Conservation (phyloP, 495 filamentous ascomycete species). For the Penicillium canariense region DNA sequence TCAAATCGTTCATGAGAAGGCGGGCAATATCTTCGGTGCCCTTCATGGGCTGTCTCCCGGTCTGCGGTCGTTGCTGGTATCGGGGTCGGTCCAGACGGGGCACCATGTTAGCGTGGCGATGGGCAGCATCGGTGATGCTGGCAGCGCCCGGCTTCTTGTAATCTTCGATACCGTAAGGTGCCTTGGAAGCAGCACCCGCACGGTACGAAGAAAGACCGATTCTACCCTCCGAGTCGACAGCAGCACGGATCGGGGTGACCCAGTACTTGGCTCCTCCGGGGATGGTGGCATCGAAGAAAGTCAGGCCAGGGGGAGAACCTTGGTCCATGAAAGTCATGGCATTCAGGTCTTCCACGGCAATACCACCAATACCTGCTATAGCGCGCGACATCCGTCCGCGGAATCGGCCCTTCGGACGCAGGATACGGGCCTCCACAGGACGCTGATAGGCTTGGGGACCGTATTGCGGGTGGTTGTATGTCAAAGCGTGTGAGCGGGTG, state of each 20-base stretch:
- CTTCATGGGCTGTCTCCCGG: slow-evolving; percentile 11
- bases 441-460: slow-evolving; percentile 67
- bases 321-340: slow-evolving; percentile 37
- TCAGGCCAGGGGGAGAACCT: slow-evolving; percentile 36
- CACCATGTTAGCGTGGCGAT: slow-evolving; percentile 25
- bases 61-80: slow-evolving; percentile 6
- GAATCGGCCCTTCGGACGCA: slow-evolving; percentile 48
- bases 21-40: slow-evolving; percentile 35
- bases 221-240: slow-evolving; percentile 58
- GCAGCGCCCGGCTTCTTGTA: slow-evolving; percentile 27
- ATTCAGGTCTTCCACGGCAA: slow-evolving; percentile 46
- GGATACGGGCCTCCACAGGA: slow-evolving; percentile 66
- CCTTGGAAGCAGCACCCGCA: slow-evolving; percentile 41
- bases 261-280: slow-evolving; percentile 66
- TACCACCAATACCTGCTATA: slow-evolving; percentile 51
- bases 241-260: slow-evolving; percentile 55
- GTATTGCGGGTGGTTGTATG: slow-evolving; percentile 77
- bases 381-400: slow-evolving; percentile 34
- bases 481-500: slow-evolving; percentile 63
- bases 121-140: slow-evolving; percentile 30
- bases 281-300: slow-evolving; percentile 55
- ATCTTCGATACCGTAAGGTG: slow-evolving; percentile 49
- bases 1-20: slow-evolving; percentile 33
- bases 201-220: slow-evolving; percentile 51
- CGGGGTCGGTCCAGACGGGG: slow-evolving; percentile 33